Base-by-base conservation (phyloP, 805 yeast species). In the Brettanomyces naardenensis region DNA sequence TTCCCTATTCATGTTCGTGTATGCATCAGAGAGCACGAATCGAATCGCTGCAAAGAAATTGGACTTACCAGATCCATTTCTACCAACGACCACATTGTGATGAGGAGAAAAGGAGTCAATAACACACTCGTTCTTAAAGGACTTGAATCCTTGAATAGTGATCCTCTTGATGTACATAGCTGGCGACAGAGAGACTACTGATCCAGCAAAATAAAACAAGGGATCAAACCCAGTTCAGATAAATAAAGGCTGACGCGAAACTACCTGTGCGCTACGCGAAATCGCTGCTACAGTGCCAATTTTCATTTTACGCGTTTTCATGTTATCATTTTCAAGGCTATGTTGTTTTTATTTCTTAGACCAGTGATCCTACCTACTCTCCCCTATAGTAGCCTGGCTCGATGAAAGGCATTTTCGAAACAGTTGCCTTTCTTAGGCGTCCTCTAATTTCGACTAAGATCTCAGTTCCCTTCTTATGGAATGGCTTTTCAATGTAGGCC, bases 51-150 rank as follows among this genome's bases (percentile, higher is more conserved):
- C 88, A 58, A 90, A 92, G 61, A 90, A 83, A 58, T 92, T 90
- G 29, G 95, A 85, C 57, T 92, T 90, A 6, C 98, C 98, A 6
- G 95, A 84, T n/a, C 97, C 97, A 60, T 89, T 89, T 36, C 95
- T 65, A 2, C 97, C 97, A 23, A 89, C 87, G 13, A 83, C 78
- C 17, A 90, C 94, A 61, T 90, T 90, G 53, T 80, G 82, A 38
- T 76, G 75, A 0, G 95, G 90, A 1, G 94, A 81, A 23, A 92
- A 65, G 13, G 75, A 67, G 30, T 83, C 92, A 10, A 89, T 74
- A 4, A 76, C 71, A 0, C 95, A 84, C 29, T 86, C 78, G 51
- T 84, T 81, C 60, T 83, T 82, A 57, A 88, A 90, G 44, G 97
- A 88, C 61, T 87, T 88, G 66, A 90, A 90, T 26, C 97, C 97